Base-by-base conservation (phyloP, 306 rosid genomes). In the Trifolium repens region DNA sequence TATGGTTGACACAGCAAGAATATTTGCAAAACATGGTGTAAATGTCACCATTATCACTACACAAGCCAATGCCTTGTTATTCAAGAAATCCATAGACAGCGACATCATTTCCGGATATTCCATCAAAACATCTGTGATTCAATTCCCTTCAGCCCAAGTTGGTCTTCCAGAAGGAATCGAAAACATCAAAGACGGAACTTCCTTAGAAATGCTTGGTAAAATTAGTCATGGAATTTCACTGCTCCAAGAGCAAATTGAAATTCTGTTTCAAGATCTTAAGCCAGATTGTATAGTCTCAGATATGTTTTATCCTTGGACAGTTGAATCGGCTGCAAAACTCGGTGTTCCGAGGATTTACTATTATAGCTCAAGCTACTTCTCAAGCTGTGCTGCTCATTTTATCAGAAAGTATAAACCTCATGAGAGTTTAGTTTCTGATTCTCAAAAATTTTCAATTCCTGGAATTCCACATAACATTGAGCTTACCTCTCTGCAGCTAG, bases 21-120 rank as follows among this genome's bases (percentile, higher is more conserved):
- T 81, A 53, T 81, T 81, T 70, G 81, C 84, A 6, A 75, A 57
- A 10, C 74, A 81, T 76, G 84, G 84, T 52, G 78, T 7, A 3
- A 55, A 4, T 71, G 81, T 55, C 35, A 81, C 71, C 59, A 81
- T 81, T 1, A 71, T 81, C 70, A 70, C 84, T 3, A 81, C 81
- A 10, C 70, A 37, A 10, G 84, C 74, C 15, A 81, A 76, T 81
- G 84, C 81, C 72, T 76, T 26, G 7, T 52, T 60, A 7, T 81
- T 76, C 74, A 80, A 81, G 6, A 75, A 81, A 16, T 34, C 46
- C 50, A 81, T 81, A 54, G 81, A 76, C 52, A 76, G 8, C 13
- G 81, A 81, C 44, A 42, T 24, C 14, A 43, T 3, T 15, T 19
- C 46, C 1, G 84, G 81, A 43, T 14, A 54, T 66, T 3, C 19